phyloP scores from a whole-genome alignment of 352 stramenopile species.

The Peronospora farinosa region DNA sequence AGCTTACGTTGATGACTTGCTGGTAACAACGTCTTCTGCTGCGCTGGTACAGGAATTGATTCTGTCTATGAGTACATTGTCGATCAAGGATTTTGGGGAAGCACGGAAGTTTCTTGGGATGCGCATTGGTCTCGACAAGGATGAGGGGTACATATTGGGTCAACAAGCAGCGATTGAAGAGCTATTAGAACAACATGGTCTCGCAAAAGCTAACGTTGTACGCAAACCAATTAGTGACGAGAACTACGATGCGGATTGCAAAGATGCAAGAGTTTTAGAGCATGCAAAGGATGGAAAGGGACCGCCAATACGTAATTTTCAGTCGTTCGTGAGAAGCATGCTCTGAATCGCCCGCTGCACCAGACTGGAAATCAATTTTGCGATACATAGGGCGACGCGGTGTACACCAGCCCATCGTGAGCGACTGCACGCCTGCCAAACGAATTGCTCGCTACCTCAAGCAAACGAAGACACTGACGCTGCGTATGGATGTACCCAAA shows the following conservation, averaged over 20 bases:
- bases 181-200: constrained; percentile 12
- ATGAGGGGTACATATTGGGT: constrained; percentile 11
- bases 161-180: constrained; percentile 21
- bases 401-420: background rate
- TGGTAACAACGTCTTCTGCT: constrained; percentile 14
- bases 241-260: background rate
- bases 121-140: constrained; percentile 10
- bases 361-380: background rate
- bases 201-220: constrained; percentile 20
- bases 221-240: constrained; percentile 4
- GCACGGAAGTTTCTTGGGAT: constrained; percentile 31
- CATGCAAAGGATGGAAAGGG: background rate
- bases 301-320: constrained; percentile 20
- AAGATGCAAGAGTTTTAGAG: no score
- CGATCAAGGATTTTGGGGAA: constrained; percentile 26
- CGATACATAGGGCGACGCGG: background rate
- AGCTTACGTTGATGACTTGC: constrained; percentile 32
- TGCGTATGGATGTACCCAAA: background rate
- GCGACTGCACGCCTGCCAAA: background rate
- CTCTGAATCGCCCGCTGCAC: constrained; percentile 27
- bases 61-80: constrained; percentile 7
- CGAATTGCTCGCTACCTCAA: constrained; percentile 2
- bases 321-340: constrained; percentile 29
- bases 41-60: constrained; percentile 6
- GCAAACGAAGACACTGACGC: background rate